Conservation (phyloP, 1,284 basidiomycete species). For the Coriolopsis trogii region DNA sequence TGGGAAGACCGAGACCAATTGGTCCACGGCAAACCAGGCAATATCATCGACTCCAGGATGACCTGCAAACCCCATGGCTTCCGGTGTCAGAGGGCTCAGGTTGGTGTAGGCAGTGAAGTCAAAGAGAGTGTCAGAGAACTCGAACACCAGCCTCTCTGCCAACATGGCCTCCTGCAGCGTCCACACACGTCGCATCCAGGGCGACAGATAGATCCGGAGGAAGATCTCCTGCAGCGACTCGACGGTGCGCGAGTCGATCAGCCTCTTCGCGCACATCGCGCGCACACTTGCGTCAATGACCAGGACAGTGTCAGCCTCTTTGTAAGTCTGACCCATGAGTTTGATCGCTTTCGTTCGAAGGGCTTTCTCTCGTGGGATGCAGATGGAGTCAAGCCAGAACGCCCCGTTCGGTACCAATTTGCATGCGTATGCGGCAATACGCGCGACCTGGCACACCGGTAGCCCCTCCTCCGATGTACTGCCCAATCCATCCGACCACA, state of each 20-base stretch:
- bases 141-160: conserved; percentile 18
- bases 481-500: neutral
- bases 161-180: conserved; percentile 23
- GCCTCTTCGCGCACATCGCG: neutral
- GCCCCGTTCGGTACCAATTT: neutral
- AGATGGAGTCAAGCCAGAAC: neutral
- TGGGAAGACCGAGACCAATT: too few species aligned
- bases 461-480: neutral
- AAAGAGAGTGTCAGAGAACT: conserved; percentile 16
- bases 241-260: neutral
- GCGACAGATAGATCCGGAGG: neutral
- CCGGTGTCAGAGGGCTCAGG: too few species aligned
- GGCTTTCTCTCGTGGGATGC: neutral
- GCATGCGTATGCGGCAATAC: neutral
- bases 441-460: neutral
- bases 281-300: neutral
- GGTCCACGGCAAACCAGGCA: neutral
- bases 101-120: neutral
- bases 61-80: too few species aligned
- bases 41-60: neutral
- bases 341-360: neutral
- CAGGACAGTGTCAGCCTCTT: neutral
- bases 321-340: neutral
- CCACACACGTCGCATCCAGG: conserved; percentile 24
- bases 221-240: conserved; percentile 9